phyloP scores from a whole-genome alignment of 352 stramenopile genomes.

The Phytopythium mirpurense region DNA sequence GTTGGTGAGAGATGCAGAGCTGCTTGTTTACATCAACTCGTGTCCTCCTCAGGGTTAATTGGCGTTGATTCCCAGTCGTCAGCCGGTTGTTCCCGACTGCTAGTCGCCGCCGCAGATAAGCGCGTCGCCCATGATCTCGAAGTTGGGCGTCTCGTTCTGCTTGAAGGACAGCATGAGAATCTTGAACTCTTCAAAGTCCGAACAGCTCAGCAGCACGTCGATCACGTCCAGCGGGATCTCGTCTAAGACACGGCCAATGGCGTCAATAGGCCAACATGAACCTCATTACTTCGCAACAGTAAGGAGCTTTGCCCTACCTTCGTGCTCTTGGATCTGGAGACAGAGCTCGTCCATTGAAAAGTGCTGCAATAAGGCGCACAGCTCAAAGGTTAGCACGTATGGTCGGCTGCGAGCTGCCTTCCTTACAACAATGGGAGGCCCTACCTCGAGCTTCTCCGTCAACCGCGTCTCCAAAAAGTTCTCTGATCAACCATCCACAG shows the following conservation, averaged over 20 bases:
- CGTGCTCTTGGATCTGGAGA: slow-evolving; percentile 79
- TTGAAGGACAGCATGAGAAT: slow-evolving; percentile 85
- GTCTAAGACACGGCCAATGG: slow-evolving; percentile 28
- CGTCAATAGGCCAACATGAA: no score
- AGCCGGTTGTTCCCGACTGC: no score
- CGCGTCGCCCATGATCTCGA: slow-evolving; percentile 72
- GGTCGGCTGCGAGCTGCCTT: neutral
- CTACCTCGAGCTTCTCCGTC: slow-evolving; percentile 60
- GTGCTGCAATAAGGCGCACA: slow-evolving; percentile 22
- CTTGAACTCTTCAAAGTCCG: slow-evolving; percentile 87
- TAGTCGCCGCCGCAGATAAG: slow-evolving; percentile 28
- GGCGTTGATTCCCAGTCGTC: no score
- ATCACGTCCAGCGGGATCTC: slow-evolving; percentile 77
- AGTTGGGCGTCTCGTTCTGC: slow-evolving; percentile 70
- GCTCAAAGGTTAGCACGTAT: neutral
- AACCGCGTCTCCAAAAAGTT: slow-evolving; percentile 64
- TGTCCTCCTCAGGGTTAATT: no score
- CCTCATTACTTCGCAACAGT: no score
- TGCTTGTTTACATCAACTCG: no score
- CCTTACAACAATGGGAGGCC: neutral
- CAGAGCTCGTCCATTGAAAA: slow-evolving; percentile 82
- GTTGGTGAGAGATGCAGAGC: no score
- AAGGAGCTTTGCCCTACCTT: slow-evolving; percentile 22
- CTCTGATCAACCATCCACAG: slow-evolving; percentile 21
- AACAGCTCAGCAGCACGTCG: slow-evolving; percentile 75